Base-by-base conservation (phyloP, 2,329 filamentous ascomycete species). In the Beauveria asiatica region DNA sequence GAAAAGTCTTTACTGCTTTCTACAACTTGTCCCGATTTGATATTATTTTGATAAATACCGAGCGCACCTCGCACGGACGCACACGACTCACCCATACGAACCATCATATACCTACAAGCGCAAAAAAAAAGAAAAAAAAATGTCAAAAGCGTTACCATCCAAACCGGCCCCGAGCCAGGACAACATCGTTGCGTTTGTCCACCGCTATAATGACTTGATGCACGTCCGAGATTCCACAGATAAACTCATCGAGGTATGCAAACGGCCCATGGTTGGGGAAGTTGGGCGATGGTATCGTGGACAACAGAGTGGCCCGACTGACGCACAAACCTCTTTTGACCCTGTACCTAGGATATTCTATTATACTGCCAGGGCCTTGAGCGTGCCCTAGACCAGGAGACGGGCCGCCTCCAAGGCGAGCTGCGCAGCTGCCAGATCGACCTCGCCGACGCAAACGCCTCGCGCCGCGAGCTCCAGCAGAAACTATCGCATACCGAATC, bases 391-490 rank as follows among this genome's bases (percentile, higher is more conserved):
- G 73, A 72, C 23, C 66, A 72, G 41, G 78, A 84, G 65, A 83
- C 79, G 62, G 64, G 65, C 1, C 66, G 65, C 9, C 71, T 84
- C 5, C 65, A 62, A 49, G 69, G 74, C 42, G 70, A 78, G 61
- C 67, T 83, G 11, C 70, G 69, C 48, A 73, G 80, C 64, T 68
- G 73, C 39, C 72, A 76, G 56, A 74, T 83, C 62, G 81, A 85
- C 64, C 73, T 84, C 16, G 72, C 74, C 8, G 75, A 80, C 67
- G 75, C 80, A n/a, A 75, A 70, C 8, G 74, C 75, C 25, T 75
- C 76, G 5, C 73, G 79, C 62, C 73, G 80, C 60, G 78, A 83
- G 8, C 69, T 83, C 44, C 79, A 84, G 67, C 74, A 78, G 61
- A 74, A 73, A 51, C 65, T 82, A 30, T 74, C 74, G 46, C 65